Evolutionary conservation across 2,329 filamentous ascomycete genomes (phyloP).

Genomic region (Ceratocystis diversiconidia): DNA sequence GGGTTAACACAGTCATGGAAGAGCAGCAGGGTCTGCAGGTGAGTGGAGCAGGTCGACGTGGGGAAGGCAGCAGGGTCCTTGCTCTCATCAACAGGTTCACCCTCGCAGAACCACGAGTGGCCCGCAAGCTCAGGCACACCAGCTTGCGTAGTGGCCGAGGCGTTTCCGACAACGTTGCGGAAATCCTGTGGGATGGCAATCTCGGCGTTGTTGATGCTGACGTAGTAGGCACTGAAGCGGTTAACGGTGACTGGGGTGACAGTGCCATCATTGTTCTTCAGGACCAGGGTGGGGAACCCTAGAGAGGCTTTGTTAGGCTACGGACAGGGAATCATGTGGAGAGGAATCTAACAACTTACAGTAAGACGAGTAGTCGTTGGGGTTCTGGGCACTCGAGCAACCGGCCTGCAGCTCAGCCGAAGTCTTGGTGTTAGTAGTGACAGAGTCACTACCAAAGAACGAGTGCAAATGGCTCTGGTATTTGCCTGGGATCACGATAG

Average conservation of each 20-base stretch:
- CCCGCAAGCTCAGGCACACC: constrained; percentile 19
- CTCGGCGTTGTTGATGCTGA: constrained; percentile 29
- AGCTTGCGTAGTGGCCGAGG: constrained; percentile 24
- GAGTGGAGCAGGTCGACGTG: constrained; percentile 23
- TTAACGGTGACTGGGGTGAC: constrained; percentile 25
- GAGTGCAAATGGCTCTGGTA: constrained; percentile 27
- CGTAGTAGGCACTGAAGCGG: constrained; percentile 34
- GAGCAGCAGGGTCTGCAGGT: constrained; percentile 21
- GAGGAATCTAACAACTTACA: constrained; percentile 22
- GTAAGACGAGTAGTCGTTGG: constrained; percentile 34
- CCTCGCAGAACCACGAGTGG: constrained; percentile 25
- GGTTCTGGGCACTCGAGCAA: constrained; percentile 32
- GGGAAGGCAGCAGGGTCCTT: constrained; percentile 24
- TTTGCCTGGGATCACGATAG: constrained; percentile 25
- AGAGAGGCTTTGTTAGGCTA: background rate
- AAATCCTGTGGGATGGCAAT: constrained; percentile 32
- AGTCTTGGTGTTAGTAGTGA: constrained; percentile 24
- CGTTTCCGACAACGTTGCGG: constrained; percentile 29
- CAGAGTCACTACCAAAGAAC: constrained; percentile 27
- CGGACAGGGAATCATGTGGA: no score
- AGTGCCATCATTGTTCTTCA: constrained; percentile 24
- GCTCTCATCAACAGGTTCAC: constrained; percentile 19
- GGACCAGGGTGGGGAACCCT: constrained; percentile 30
- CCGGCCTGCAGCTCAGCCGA: constrained; percentile 27
- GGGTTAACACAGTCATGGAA: constrained; percentile 23